phyloP scores from a whole-genome alignment of 2,329 filamentous ascomycete genomes.

The Endothia cerciana region DNA sequence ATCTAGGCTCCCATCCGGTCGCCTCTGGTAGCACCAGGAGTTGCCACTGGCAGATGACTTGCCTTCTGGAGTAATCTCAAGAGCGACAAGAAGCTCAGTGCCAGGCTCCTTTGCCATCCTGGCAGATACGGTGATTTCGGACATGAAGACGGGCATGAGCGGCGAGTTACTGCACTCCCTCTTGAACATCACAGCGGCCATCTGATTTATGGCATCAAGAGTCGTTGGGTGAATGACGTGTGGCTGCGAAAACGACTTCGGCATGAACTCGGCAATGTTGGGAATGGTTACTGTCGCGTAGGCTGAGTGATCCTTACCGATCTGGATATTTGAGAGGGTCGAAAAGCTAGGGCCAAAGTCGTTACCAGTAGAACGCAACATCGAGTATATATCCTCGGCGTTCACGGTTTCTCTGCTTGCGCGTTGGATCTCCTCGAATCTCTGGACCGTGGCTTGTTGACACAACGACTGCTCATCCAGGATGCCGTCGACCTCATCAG shows the following conservation, averaged over 20 bases:
- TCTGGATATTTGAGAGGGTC: constrained; percentile 4
- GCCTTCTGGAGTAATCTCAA: constrained; percentile 15
- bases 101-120: constrained; percentile 20
- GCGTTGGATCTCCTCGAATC: constrained; percentile 10
- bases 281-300: constrained; percentile 3
- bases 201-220: constrained; percentile 17
- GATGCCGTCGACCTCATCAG: constrained; percentile 4
- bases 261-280: not conserved
- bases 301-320: not conserved
- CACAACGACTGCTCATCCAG: not conserved
- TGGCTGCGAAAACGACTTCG: constrained; percentile 13
- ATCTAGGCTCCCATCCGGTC: constrained; percentile 15
- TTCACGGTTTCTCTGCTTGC: not conserved
- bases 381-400: not conserved
- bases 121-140: constrained; percentile 21
- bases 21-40: constrained; percentile 24
- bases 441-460: not conserved
- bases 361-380: constrained; percentile 18
- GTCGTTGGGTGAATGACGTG: constrained; percentile 15
- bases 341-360: constrained; percentile 20
- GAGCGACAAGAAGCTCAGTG: constrained; percentile 26
- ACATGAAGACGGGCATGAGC: constrained; percentile 25
- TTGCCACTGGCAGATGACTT: constrained; percentile 11
- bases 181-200: constrained; percentile 5
- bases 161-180: constrained; percentile 23